Base-by-base conservation (phyloP, 352 stramenopile genomes). In the Globisporangium megalacanthum region DNA sequence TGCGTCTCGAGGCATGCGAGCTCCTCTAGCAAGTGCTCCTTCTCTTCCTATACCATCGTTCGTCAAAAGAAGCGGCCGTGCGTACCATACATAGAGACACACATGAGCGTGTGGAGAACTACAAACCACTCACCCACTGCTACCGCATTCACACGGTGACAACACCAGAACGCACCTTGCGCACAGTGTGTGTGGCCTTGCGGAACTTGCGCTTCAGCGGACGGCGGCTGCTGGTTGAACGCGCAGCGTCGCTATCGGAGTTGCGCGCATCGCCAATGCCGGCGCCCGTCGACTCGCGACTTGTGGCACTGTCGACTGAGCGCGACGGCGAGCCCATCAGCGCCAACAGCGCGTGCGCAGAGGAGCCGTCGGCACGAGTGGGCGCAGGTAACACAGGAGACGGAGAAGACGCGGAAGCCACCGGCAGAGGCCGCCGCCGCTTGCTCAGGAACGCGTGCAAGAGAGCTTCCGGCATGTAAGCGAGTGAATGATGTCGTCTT, bases 1-100 rank as follows among this genome's bases (percentile, higher is more conserved):
- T 67, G 39, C 35, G 62, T 54, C 56, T 79, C 64, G 31, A 81
- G 46, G 25, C 47, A 33, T 59, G 65, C 10, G 1, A 79, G 52
- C 48, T 84, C 58, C 10, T 47, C 14, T n/a, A 74, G 49, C 0
- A 84, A 52, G 39, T 25, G 52, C 39, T 69, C 47, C 37, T 71
- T 79, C 57, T 84, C 66, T 55, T 84, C 74, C 11, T 60, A 15
- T 20, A 25, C 7, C 25, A 29, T 29, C 25, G 25, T 29, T 29
- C 25, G 4, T 4, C 25, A 4, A 29, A 29, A 29, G 25, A 29
- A 29, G 25, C 25, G 4, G 25, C 1, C 25, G 25, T 29, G 25
- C 25, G 25, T 1, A 29, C 25, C 25, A 29, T 29, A 29, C 25
- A 29, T 29, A 29, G 2, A 29, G 25, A 29, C 25, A 29, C 25